Base-by-base conservation (phyloP, 2,329 filamentous ascomycete species). In the Huntiella savannae region DNA sequence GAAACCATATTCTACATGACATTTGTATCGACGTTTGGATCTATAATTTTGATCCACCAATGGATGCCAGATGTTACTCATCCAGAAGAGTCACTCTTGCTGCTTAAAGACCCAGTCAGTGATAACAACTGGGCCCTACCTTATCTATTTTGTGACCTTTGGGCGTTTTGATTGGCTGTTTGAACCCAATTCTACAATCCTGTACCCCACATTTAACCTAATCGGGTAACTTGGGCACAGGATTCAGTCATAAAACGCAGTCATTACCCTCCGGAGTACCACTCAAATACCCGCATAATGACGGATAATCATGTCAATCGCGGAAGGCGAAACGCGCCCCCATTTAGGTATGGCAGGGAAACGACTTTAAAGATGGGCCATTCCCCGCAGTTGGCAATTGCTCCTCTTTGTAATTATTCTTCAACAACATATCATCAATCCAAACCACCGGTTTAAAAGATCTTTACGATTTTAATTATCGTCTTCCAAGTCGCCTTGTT, bases 311-410 rank as follows among this genome's bases (percentile, higher is more conserved):
- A 28, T 28, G 16, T n/a, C 16, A 33, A 28, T 13, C 19, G 37
- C 46, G 46, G 41, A 48, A 48, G 36, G 38, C 41, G 41, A 48
- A 48, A 40, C 32, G 46, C 46, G 46, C 41, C n/a, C 42, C 13
- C 10, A 28, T 28, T 28, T 28, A 10, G 22, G 22, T 28, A 28
- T 5, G 22, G 22, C 22, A 28, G 22, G 22, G 22, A 10, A 28
- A 28, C 22, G 22, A 28, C 22, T 28, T 28, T 28, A 28, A 28
- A 28, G 22, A 28, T 28, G 22, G 22, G 3, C 22, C 22, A 28
- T 28, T 28, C 22, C 22, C 22, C 22, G 22, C 22, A 28, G 22
- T 28, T 28, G 22, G 7, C 7, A 28, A 28, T 28, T 41, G 10
- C 16, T 33, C 12, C 39, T 41, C 11, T 47, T 19, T 34, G 22